Percentiles rank a stretch among this genome's conserved stretches.
Conservation (phyloP, 768 basidiomycete genomes). For the Boletellus emodensis region DNA sequence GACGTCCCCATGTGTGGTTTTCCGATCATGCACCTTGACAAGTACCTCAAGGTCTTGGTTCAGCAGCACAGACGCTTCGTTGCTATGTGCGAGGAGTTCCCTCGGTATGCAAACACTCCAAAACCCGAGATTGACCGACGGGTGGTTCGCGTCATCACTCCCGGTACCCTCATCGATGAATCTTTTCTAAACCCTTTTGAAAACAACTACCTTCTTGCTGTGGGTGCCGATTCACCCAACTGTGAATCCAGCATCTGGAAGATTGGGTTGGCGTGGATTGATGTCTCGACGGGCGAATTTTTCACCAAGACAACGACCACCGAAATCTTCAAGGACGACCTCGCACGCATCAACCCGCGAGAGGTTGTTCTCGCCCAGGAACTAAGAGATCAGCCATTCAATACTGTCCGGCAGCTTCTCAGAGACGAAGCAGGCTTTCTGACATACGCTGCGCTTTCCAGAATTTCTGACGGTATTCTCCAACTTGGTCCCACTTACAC, state of each 20-base stretch:
- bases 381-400: conserved; percentile 33
- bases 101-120: conserved; percentile 42
- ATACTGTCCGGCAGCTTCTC: conserved; percentile 48
- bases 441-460: conserved; percentile 39
- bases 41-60: conserved; percentile 81
- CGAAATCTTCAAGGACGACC: conserved; percentile 68
- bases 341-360: conserved; percentile 74
- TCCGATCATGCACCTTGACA: conserved; percentile 79
- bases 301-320: conserved; percentile 61
- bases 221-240: conserved; percentile 32
- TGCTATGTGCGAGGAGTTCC: conserved; percentile 92
- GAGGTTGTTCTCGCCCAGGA: conserved; percentile 69
- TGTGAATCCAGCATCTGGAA: conserved; percentile 6
- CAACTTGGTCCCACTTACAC: conserved; percentile 16
- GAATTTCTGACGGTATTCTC: neutral
- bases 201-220: conserved; percentile 85
- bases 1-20: conserved; percentile 88
- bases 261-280: conserved; percentile 88
- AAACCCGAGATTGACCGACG: conserved; percentile 71
- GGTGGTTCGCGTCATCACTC: conserved; percentile 84
- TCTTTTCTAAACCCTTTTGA: conserved; percentile 80
- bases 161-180: conserved; percentile 92
- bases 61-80: conserved; percentile 82
- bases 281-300: conserved; percentile 93
- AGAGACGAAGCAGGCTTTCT: conserved; percentile 53